These are phyloP conservation scores for Chimonanthus praecox DNA, from an alignment of 164 flowering plant genomes.

Conservation along the genomic window DNA sequence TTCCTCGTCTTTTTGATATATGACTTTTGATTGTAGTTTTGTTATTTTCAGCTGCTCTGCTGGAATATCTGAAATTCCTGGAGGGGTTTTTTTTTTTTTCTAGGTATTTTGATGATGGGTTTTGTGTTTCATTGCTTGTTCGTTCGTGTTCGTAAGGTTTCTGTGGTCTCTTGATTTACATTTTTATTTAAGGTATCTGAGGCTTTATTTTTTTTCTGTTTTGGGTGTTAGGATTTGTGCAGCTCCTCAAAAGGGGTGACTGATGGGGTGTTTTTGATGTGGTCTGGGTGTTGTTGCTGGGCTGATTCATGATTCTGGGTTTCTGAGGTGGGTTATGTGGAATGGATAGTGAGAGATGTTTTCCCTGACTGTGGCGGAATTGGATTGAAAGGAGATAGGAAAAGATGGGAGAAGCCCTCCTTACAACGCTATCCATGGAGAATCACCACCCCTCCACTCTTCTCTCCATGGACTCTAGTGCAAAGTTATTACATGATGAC, in stretches of 20 bases:
- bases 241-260: background rate
- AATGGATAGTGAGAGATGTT: slow-evolving; percentile 28
- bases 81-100: background rate
- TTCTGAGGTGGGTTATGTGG: slow-evolving; percentile 19
- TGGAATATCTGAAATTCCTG: background rate
- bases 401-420: slow-evolving; percentile 50
- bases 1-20: too few relatives aligned
- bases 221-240: slow-evolving; percentile 2
- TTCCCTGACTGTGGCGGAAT: slow-evolving; percentile 30
- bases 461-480: slow-evolving; percentile 88
- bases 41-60: background rate
- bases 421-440: slow-evolving; percentile 70
- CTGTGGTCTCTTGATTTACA: background rate
- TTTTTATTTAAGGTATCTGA: background rate
- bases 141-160: background rate
- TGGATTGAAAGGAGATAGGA: slow-evolving; percentile 14
- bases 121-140: background rate
- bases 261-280: background rate
- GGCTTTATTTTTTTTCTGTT: background rate
- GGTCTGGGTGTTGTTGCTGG: background rate
- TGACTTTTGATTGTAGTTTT: too few relatives aligned
- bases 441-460: slow-evolving; percentile 82
- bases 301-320: slow-evolving; percentile 5
- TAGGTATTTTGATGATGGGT: background rate
- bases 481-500: slow-evolving; percentile 57